These are phyloP conservation scores for Cymodocea nodosa DNA, from an alignment of 116 monocot species.

Conservation along the genomic window DNA sequence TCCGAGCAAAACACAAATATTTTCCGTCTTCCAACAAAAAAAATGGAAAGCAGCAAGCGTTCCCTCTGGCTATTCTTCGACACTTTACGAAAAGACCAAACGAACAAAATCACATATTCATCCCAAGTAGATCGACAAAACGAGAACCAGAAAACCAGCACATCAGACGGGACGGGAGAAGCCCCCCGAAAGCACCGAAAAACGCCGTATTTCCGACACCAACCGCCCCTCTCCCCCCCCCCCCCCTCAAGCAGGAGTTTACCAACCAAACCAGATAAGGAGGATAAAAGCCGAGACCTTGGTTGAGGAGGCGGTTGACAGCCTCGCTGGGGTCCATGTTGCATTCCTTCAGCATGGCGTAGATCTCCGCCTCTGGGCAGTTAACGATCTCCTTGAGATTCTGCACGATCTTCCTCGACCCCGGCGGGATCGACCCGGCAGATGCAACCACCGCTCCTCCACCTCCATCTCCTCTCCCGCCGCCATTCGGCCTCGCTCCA, in stretches of 20 bases:
- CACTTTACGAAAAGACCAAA: too few species aligned
- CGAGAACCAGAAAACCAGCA: too few species aligned
- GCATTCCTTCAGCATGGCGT: constrained; percentile 76
- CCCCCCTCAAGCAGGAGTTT: neutral
- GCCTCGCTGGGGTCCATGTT: constrained; percentile 78
- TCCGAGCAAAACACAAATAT: too few species aligned
- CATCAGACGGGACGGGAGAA: too few species aligned
- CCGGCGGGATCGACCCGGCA: constrained; percentile 27
- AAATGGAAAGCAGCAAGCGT: too few species aligned
- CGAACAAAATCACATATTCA: too few species aligned
- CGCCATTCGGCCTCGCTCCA: neutral
- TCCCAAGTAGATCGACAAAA: too few species aligned
- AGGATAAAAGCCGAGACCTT: constrained; percentile 25
- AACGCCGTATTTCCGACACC: neutral
- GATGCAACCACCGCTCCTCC: neutral
- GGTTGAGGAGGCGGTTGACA: constrained; percentile 64
- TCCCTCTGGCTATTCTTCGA: too few species aligned
- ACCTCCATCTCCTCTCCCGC: neutral
- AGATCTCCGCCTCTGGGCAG: constrained; percentile 73
- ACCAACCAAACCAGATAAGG: neutral
- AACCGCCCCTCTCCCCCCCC: too few species aligned
- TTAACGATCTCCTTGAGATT: constrained; percentile 84
- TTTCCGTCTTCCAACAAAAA: too few species aligned
- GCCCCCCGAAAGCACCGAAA: neutral
- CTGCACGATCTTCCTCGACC: constrained; percentile 64